Evolutionary conservation across 768 basidiomycete species (phyloP), one percentile per base, ranked within the genome.

Genomic region (Podaxis sp.): DNA sequence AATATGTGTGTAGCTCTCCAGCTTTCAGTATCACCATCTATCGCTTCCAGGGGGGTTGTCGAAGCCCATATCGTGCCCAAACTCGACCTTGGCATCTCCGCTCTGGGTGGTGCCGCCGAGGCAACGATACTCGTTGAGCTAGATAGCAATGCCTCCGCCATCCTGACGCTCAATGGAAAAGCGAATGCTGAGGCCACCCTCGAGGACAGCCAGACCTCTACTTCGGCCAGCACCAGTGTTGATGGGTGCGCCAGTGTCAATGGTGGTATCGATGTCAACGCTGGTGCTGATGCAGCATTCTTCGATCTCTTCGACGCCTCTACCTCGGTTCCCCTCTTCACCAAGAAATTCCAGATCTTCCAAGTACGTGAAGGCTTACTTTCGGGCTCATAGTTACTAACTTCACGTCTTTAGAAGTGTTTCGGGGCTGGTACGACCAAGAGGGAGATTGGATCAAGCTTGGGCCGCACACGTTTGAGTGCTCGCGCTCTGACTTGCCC

Each of bases 41-140:
- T 77, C 24, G 73, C 72, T 6, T 74, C 79, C 10, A 77, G 75
- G 1, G 81, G 79, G 12, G 75, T 69, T 3, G 62, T 84, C 37
- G 69, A 73, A 26, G 83, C 77, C 4, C 82, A 85, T 66, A 70
- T 85, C 44, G 82, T 81, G 12, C 84, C 83, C 0, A 71, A 71
- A 38, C 62, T 84, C 57, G 77, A 79, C 58, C 73, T 86, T 58
- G 79, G 80, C 5, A 68, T 85, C 38, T 69, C 71, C 10, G 79
- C 80, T 6, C 72, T 84, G 1, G 74, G 66, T 15, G 72, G 72
- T 38, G 57, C 67, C 8, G 78, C 73, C 4, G 66, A 75, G 10
- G 76, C 80, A 10, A 71, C 69, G 1, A 66, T 84, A 20, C 81
- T 78, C 70, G 65, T 84, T 53, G 74, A 77, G 8, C 67, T 81